Conservation (phyloP, 768 basidiomycete genomes). For the Calocera viscosa region DNA sequence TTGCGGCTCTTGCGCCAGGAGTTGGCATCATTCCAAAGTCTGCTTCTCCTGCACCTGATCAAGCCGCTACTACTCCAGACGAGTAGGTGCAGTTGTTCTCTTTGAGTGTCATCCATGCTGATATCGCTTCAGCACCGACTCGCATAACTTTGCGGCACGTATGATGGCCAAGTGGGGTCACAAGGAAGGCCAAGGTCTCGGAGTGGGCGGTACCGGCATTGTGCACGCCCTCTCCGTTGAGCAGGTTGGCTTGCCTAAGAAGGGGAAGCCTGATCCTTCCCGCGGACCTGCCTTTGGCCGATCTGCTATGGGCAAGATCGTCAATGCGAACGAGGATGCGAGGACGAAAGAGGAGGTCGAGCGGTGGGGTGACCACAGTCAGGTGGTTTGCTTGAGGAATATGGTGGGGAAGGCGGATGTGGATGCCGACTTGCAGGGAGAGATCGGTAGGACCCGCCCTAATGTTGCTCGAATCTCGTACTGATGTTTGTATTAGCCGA, state of each 20-base stretch:
- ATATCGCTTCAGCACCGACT: constrained; percentile 37
- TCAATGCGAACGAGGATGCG: constrained; percentile 80
- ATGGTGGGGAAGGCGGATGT: constrained; percentile 77
- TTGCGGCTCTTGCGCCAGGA: constrained; percentile 28
- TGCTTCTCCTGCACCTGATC: constrained; percentile 27
- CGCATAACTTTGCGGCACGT: constrained; percentile 66
- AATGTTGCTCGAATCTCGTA: background rate
- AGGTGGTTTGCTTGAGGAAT: constrained; percentile 80
- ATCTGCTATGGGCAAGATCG: constrained; percentile 73
- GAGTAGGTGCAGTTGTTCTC: constrained; percentile 8
- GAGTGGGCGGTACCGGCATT: constrained; percentile 71
- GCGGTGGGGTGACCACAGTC: constrained; percentile 77
- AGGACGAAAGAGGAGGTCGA: constrained; percentile 63
- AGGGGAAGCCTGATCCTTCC: constrained; percentile 18
- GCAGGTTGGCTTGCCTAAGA: constrained; percentile 26
- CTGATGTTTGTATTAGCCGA: constrained; percentile 42
- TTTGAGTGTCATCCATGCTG: background rate
- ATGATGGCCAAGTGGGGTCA: constrained; percentile 96
- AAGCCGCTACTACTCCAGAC: constrained; percentile 21
- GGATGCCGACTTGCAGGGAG: constrained; percentile 67
- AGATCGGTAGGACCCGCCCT: constrained; percentile 52
- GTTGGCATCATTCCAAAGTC: constrained; percentile 28
- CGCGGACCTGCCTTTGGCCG: constrained; percentile 32
- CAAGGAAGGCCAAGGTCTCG: constrained; percentile 85
- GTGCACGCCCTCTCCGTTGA: constrained; percentile 80